phyloP scores from a whole-genome alignment of 2,329 filamentous ascomycete species.

The Chlorencoelia australis region DNA sequence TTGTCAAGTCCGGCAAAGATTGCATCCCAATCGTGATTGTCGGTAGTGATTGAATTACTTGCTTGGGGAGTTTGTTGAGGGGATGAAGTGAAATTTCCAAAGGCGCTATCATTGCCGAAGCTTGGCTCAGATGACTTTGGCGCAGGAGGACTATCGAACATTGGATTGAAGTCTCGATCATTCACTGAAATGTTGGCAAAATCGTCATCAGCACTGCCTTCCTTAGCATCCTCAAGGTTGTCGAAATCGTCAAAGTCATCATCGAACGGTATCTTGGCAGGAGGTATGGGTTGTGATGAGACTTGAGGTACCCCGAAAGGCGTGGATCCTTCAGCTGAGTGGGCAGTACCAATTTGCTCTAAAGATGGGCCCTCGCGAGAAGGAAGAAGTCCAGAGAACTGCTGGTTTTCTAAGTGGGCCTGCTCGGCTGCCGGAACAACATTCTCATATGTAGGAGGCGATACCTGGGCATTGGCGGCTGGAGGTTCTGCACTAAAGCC shows the following conservation, averaged over 20 bases:
- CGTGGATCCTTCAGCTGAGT: conserved; percentile 20
- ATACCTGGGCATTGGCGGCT: conserved; percentile 42
- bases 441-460: conserved; percentile 47
- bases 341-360: conserved; percentile 17
- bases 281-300: conserved; percentile 26
- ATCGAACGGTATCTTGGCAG: conserved; percentile 49
- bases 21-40: conserved; percentile 82
- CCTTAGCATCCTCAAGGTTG: conserved; percentile 74
- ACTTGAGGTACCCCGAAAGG: conserved; percentile 18
- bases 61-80: conserved; percentile 33
- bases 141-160: conserved; percentile 56
- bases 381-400: conserved; percentile 46
- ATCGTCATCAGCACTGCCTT: conserved; percentile 69
- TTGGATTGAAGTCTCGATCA: conserved; percentile 62
- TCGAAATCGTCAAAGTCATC: conserved; percentile 69
- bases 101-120: conserved; percentile 20
- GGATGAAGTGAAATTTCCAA: conserved; percentile 41
- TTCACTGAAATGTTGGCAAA: conserved; percentile 59
- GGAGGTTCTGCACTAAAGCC: conserved; percentile 34
- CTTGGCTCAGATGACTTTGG: conserved; percentile 23
- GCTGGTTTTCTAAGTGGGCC: conserved; percentile 37
- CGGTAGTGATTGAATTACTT: no score
- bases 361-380: conserved; percentile 40
- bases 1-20: conserved; percentile 73
- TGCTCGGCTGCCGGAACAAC: conserved; percentile 29